These are phyloP conservation scores for Penicillium simplicissimum DNA, from an alignment of 495 filamentous ascomycete species.

Conservation along the genomic window DNA sequence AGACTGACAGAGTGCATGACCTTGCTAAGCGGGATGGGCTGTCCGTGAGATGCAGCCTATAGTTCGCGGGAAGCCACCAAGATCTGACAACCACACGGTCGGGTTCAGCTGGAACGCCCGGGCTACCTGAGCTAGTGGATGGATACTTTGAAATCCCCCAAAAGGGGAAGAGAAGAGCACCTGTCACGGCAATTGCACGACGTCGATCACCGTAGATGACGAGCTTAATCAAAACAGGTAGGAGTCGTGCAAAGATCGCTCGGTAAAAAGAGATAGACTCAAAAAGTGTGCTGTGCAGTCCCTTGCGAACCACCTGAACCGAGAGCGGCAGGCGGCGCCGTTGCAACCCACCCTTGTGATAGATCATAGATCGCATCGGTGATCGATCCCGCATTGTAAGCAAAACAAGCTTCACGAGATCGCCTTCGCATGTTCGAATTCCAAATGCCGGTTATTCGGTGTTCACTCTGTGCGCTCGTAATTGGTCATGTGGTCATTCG, in stretches of 20 bases:
- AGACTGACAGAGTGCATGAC: background rate
- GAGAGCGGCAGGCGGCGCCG: conserved; percentile 14
- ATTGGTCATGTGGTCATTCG: background rate
- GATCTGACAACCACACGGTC: background rate
- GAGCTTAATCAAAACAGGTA: background rate
- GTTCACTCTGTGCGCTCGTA: background rate
- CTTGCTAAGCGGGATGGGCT: background rate
- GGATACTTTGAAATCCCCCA: background rate
- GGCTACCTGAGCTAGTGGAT: background rate
- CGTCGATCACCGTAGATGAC: background rate
- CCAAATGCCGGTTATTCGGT: conserved; percentile 3
- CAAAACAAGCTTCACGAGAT: background rate
- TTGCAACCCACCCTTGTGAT: conserved; percentile 30
- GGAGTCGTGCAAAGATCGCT: conserved; percentile 5
- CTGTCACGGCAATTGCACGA: conserved; percentile 5
- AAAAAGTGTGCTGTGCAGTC: conserved; percentile 15
- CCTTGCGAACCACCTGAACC: conserved; percentile 10
- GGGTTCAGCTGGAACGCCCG: background rate
- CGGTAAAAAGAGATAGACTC: conserved; percentile 9
- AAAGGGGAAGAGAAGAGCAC: background rate
- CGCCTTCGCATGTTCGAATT: background rate
- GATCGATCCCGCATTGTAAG: background rate
- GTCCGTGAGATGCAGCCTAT: background rate
- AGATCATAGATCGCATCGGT: conserved; percentile 33
- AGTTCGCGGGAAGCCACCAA: background rate